phyloP scores from a whole-genome alignment of 176 grass and related monocot species.

The Triticum monococcum region DNA sequence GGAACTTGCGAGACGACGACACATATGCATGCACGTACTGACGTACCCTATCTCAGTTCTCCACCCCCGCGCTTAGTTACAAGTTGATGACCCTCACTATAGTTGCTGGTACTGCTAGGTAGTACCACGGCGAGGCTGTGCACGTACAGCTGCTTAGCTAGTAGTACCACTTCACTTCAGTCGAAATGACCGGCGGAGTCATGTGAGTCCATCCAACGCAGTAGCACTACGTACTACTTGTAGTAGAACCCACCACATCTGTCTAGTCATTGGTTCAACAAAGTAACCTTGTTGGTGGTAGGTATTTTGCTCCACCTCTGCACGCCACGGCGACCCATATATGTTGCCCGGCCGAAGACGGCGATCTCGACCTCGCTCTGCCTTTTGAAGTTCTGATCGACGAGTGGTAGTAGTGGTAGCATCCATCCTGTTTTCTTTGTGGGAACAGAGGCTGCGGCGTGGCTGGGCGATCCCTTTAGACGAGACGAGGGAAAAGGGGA shows the following conservation, averaged over 20 bases:
- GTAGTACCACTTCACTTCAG: too few relatives aligned
- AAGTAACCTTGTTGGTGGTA: too few relatives aligned
- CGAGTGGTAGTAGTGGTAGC: too few relatives aligned
- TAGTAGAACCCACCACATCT: too few relatives aligned
- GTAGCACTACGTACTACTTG: too few relatives aligned
- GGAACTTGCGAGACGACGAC: not conserved
- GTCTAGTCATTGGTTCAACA: not conserved
- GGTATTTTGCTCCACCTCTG: too few relatives aligned
- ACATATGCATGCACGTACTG: not conserved
- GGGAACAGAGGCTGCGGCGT: slow-evolving; percentile 19
- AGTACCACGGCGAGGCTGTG: not conserved
- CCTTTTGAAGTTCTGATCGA: too few relatives aligned
- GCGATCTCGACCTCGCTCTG: too few relatives aligned
- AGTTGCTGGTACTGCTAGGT: not conserved
- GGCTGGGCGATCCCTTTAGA: not conserved
- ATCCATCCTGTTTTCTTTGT: not conserved
- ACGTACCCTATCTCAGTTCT: not conserved
- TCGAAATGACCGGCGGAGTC: too few relatives aligned
- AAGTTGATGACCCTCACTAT: not conserved
- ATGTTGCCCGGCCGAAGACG: too few relatives aligned
- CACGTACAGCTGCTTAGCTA: not conserved
- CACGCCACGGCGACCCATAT: too few relatives aligned
- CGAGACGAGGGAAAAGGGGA: not conserved
- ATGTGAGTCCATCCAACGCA: too few relatives aligned
- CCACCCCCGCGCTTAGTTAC: not conserved